phyloP scores from a whole-genome alignment of 331 rosid genomes.

The Acacia concinna region DNA sequence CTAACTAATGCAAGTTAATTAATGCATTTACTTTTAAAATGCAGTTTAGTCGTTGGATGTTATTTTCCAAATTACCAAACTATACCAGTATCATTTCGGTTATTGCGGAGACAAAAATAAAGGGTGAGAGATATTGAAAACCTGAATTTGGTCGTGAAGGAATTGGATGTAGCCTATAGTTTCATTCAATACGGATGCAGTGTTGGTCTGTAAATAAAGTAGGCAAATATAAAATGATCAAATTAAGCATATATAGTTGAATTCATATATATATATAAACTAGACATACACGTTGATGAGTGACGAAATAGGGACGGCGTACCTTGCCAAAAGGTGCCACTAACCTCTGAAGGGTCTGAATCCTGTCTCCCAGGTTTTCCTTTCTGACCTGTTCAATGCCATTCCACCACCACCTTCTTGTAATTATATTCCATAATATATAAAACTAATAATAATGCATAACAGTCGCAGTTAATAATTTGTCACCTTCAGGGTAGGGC shows the following conservation, averaged over 20 bases:
- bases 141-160: conserved; percentile 72
- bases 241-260: not conserved
- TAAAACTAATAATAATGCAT: not conserved
- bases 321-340: conserved; percentile 85
- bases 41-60: not conserved
- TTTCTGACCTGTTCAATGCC: conserved; percentile 52
- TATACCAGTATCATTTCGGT: not conserved
- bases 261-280: not conserved
- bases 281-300: not conserved
- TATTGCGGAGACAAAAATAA: not conserved
- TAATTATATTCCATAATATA: not conserved
- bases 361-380: conserved; percentile 67
- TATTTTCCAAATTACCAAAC: not conserved
- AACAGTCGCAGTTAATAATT: not conserved
- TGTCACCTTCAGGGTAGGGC: conserved; percentile 30
- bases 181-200: conserved; percentile 64
- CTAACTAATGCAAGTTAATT: not conserved
- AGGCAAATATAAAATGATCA: not conserved
- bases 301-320: not conserved
- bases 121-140: not conserved
- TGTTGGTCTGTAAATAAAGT: conserved; percentile 50
- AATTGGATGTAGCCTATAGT: conserved; percentile 70
- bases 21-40: too few relatives aligned
- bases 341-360: conserved; percentile 64
- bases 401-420: not conserved